Evolutionary conservation across 2,329 filamentous ascomycete genomes (phyloP).

Genomic region (Fragosphaeria purpurea): DNA sequence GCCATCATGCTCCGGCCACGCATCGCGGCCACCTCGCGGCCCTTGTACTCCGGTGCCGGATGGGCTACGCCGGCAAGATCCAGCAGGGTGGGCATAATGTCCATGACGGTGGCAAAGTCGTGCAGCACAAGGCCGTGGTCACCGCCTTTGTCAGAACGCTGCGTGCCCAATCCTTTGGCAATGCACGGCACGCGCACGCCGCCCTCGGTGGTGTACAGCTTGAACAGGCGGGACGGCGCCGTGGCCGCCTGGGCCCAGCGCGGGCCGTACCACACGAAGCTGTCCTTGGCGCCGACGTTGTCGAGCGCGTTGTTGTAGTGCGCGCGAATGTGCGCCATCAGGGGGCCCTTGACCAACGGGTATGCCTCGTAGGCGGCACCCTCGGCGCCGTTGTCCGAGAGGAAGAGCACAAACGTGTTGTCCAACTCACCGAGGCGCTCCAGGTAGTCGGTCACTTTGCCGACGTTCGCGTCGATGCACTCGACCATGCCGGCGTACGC

Average conservation of each 20-base stretch:
- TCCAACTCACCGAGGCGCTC: conserved; percentile 46
- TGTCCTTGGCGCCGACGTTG: conserved; percentile 43
- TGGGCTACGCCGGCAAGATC: conserved; percentile 38
- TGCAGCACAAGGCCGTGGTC: conserved; percentile 26
- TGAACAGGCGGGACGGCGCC: conserved; percentile 19
- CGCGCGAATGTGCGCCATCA: conserved; percentile 26
- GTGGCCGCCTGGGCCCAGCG: conserved; percentile 35
- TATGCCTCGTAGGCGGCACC: conserved; percentile 16
- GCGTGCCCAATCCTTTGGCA: conserved; percentile 18
- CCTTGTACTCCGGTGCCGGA: conserved; percentile 38
- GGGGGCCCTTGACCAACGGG: conserved; percentile 12
- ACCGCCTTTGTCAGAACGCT: no score
- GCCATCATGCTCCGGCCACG: conserved; percentile 14
- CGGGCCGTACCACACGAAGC: conserved; percentile 48
- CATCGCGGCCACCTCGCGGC: conserved; percentile 23
- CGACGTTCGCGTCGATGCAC: conserved; percentile 50
- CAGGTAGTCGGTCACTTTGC: conserved; percentile 47
- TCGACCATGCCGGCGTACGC: conserved; percentile 56
- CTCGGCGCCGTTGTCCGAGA: conserved; percentile 44
- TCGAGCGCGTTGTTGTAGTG: conserved; percentile 48
- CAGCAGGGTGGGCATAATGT: conserved; percentile 37
- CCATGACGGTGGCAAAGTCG: conserved; percentile 43
- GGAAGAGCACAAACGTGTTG: conserved; percentile 54
- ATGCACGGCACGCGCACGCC: conserved; percentile 43
- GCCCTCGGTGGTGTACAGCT: conserved; percentile 32